A percentile compares a stretch with the other conserved stretches of the same genome.
Evolutionary conservation across 176 grass and related monocot species (phyloP).

Genomic region (Carex cristatella): DNA sequence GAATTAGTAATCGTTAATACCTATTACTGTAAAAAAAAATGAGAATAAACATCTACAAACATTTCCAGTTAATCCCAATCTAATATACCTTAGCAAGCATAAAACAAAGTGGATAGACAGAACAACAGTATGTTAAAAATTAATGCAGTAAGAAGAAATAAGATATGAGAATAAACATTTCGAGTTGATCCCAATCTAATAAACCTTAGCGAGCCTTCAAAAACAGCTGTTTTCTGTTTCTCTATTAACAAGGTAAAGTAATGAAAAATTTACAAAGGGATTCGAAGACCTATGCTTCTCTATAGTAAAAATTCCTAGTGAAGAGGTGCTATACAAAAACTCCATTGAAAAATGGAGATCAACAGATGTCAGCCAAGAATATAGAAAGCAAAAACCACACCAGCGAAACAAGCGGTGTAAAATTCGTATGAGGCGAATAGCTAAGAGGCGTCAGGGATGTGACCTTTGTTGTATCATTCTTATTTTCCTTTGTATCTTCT

Average conservation of each 20-base stretch:
- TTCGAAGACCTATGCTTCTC: constrained; percentile 25
- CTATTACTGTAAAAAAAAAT: too few relatives aligned
- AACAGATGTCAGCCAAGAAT: constrained; percentile 22
- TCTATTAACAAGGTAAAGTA: constrained; percentile 17
- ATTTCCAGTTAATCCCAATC: too few relatives aligned
- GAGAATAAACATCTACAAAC: too few relatives aligned
- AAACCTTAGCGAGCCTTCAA: constrained; percentile 22
- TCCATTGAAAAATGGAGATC: constrained; percentile 5
- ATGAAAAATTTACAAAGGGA: constrained; percentile 8
- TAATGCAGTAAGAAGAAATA: not conserved
- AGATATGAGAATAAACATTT: not conserved
- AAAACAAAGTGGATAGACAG: not conserved
- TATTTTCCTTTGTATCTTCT: constrained; percentile 37
- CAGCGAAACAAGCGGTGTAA: not conserved
- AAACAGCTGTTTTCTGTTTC: constrained; percentile 28
- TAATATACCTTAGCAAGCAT: not conserved
- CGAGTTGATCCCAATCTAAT: constrained; percentile 1
- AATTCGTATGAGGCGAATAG: constrained; percentile 15
- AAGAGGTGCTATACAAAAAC: constrained; percentile 2
- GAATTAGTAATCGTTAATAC: too few relatives aligned
- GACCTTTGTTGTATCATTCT: constrained; percentile 33
- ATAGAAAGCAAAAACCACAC: constrained; percentile 30
- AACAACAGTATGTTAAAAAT: not conserved
- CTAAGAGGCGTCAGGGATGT: constrained; percentile 41
- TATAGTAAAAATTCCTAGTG: constrained; percentile 19